Conservation (phyloP, 257 asterid genomes). For the Oldenlandia corymbosa region DNA sequence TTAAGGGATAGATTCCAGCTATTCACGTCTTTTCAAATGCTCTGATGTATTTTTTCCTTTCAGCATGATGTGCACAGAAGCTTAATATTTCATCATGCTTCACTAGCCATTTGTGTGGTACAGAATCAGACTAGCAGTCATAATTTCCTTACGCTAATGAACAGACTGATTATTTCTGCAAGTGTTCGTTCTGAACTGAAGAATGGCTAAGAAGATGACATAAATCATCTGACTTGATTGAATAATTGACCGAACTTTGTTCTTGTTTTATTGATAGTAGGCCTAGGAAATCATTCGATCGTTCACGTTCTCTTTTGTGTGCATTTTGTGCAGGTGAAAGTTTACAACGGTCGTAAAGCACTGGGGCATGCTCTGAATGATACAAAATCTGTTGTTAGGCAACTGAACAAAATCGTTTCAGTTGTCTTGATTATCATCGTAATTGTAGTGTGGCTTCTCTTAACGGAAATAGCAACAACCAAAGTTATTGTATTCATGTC, state of each 20-base stretch:
- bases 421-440: constrained; percentile 41
- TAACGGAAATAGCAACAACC: constrained; percentile 72
- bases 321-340: constrained; percentile 60
- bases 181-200: neutral
- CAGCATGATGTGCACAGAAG: neutral
- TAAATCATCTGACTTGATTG: neutral
- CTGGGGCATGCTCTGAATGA: constrained; percentile 79
- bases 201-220: neutral
- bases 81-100: neutral
- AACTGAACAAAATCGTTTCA: constrained; percentile 55
- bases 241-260: neutral
- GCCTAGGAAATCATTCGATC: neutral
- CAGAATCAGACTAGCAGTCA: neutral
- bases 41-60: neutral
- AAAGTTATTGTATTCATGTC: constrained; percentile 68
- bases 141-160: neutral
- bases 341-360: constrained; percentile 81
- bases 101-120: neutral
- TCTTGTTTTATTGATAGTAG: neutral
- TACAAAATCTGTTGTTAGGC: constrained; percentile 76
- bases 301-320: constrained; percentile 2
- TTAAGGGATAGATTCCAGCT: neutral
- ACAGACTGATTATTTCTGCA: neutral
- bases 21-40: neutral
- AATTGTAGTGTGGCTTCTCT: constrained; percentile 66